phyloP scores from a whole-genome alignment of 768 basidiomycete genomes.

The Gloeostereum incarnatum region DNA sequence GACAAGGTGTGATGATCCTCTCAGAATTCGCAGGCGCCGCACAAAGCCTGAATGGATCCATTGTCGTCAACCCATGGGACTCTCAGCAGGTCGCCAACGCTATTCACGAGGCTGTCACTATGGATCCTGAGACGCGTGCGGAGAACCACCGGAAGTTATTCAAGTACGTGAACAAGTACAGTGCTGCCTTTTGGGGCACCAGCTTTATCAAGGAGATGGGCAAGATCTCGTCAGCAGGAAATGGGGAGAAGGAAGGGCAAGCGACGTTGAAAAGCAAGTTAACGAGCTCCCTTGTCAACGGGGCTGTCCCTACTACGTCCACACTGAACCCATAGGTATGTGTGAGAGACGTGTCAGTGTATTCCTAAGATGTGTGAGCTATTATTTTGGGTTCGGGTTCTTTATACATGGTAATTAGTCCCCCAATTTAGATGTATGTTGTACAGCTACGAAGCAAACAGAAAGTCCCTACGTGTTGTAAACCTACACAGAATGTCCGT shows the following conservation, averaged over 20 bases:
- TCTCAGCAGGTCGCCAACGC: slow-evolving; percentile 96
- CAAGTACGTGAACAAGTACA: slow-evolving; percentile 95
- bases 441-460: too few species aligned
- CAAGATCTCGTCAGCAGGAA: slow-evolving; percentile 39
- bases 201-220: slow-evolving; percentile 85
- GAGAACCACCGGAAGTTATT: slow-evolving; percentile 94
- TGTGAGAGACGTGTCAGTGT: too few species aligned
- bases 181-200: slow-evolving; percentile 86
- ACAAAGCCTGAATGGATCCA: slow-evolving; percentile 88
- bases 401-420: too few species aligned
- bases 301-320: too few species aligned
- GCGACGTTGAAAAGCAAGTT: slow-evolving; percentile 21
- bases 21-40: slow-evolving; percentile 98
- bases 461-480: too few species aligned
- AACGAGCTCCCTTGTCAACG: too few species aligned
- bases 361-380: too few species aligned
- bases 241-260: slow-evolving; percentile 25
- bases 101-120: slow-evolving; percentile 92
- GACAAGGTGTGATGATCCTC: slow-evolving; percentile 94
- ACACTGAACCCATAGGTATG: too few species aligned
- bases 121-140: slow-evolving; percentile 72
- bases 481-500: too few species aligned
- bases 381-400: too few species aligned
- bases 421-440: too few species aligned
- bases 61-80: slow-evolving; percentile 99